Evolutionary conservation across 176 grass and related monocot species (phyloP).

Genomic region (Stipa capillata): DNA sequence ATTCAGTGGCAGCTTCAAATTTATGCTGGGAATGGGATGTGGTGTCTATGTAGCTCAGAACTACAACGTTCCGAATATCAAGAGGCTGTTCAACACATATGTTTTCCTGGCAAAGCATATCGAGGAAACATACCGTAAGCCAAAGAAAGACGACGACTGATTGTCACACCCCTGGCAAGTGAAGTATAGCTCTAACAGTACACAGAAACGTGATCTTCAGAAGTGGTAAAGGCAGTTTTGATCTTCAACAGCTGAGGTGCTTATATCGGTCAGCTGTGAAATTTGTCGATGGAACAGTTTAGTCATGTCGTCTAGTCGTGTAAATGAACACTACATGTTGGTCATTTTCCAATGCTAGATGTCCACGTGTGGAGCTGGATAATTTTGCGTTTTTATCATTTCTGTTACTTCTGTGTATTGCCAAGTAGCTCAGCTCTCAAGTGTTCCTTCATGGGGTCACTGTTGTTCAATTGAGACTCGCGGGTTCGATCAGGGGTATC

Average conservation of each 20-base stretch:
- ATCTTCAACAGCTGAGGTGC: not conserved
- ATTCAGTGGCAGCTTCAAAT: constrained; percentile 54
- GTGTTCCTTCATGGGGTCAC: too few relatives aligned
- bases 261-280: not conserved
- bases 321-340: not conserved
- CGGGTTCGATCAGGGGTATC: too few relatives aligned
- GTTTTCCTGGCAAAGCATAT: constrained; percentile 56
- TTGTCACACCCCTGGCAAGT: not conserved
- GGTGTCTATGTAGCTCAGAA: constrained; percentile 67
- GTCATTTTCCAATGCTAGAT: too few relatives aligned
- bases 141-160: constrained; percentile 60
- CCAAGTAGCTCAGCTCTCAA: not conserved
- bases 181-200: not conserved
- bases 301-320: too few relatives aligned
- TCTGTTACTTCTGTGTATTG: not conserved
- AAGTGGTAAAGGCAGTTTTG: constrained; percentile 6
- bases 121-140: constrained; percentile 66
- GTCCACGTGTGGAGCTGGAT: not conserved
- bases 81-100: constrained; percentile 56
- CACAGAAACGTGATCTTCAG: not conserved
- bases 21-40: constrained; percentile 50
- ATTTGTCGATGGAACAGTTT: not conserved
- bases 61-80: constrained; percentile 62
- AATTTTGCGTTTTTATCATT: not conserved
- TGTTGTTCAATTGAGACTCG: too few relatives aligned